phyloP scores from a whole-genome alignment of 305 asterid species.

The Nicotiana rustica region DNA sequence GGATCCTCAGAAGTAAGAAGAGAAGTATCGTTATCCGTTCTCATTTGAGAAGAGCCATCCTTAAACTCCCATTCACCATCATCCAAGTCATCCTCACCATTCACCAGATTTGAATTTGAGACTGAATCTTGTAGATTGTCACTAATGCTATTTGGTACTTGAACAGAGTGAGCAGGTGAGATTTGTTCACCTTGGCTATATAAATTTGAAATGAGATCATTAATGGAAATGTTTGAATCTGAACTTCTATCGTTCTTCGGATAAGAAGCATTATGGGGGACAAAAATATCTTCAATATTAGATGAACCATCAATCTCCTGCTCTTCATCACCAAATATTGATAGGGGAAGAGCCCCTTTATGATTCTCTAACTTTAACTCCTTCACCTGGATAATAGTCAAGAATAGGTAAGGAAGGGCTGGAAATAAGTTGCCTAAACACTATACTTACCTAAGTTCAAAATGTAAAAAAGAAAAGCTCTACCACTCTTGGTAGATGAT shows the following conservation, averaged over 20 bases:
- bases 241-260: conserved; percentile 49
- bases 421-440: conserved; percentile 9
- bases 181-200: conserved; percentile 65
- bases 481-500: conserved; percentile 13
- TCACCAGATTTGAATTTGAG: conserved; percentile 45
- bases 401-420: conserved; percentile 17
- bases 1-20: conserved; percentile 46
- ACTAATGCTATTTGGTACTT: conserved; percentile 45
- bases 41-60: conserved; percentile 54
- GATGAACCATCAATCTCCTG: conserved; percentile 53
- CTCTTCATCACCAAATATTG: conserved; percentile 73
- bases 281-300: conserved; percentile 55
- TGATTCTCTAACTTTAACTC: conserved; percentile 47
- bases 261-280: conserved; percentile 49
- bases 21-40: conserved; percentile 43
- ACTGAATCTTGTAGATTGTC: conserved; percentile 43
- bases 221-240: conserved; percentile 51
- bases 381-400: conserved; percentile 54
- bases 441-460: neutral
- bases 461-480: conserved; percentile 6
- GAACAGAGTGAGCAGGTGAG: conserved; percentile 44
- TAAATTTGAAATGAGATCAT: conserved; percentile 70
- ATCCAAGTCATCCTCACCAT: conserved; percentile 54
- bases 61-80: conserved; percentile 65
- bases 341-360: conserved; percentile 64